phyloP scores from a whole-genome alignment of 441 rosid species.

The Populus hybrid region DNA sequence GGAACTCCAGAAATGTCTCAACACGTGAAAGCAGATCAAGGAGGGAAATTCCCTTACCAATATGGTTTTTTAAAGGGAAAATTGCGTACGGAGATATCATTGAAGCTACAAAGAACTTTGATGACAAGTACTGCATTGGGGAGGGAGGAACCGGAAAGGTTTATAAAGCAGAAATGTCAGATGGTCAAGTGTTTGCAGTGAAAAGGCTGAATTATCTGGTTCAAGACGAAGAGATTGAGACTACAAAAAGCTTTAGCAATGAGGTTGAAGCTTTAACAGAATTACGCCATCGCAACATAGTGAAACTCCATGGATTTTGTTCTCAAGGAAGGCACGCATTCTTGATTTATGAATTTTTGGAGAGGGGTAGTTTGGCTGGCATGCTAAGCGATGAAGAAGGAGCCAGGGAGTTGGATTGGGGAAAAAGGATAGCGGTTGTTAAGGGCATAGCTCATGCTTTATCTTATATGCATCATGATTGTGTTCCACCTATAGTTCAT shows the following conservation, averaged over 20 bases:
- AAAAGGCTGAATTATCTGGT: not conserved
- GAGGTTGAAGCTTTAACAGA: not conserved
- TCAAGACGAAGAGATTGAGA: not conserved
- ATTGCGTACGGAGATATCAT: conserved; percentile 14
- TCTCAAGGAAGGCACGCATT: not conserved
- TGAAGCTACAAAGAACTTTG: not conserved
- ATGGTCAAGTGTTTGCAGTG: not conserved
- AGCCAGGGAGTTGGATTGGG: too few relatives aligned
- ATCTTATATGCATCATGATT: conserved; percentile 16
- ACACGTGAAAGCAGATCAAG: not conserved
- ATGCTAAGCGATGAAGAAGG: too few relatives aligned
- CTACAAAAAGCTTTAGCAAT: not conserved
- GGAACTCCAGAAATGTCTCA: not conserved
- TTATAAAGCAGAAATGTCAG: not conserved
- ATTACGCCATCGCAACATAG: conserved; percentile 16
- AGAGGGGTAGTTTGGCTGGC: too few relatives aligned
- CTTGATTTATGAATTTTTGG: not conserved
- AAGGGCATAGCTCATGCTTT: not conserved
- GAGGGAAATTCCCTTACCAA: conserved; percentile 12
- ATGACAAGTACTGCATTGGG: not conserved
- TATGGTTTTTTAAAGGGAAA: conserved; percentile 25
- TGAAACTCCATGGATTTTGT: not conserved
- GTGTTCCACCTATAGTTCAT: too few relatives aligned
- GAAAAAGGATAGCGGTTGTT: too few relatives aligned
- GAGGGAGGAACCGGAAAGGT: not conserved